Evolutionary conservation across 148 eudicot genomes (phyloP), one percentile per base, ranked within the genome.

Genomic region (Limonium bicolor): DNA sequence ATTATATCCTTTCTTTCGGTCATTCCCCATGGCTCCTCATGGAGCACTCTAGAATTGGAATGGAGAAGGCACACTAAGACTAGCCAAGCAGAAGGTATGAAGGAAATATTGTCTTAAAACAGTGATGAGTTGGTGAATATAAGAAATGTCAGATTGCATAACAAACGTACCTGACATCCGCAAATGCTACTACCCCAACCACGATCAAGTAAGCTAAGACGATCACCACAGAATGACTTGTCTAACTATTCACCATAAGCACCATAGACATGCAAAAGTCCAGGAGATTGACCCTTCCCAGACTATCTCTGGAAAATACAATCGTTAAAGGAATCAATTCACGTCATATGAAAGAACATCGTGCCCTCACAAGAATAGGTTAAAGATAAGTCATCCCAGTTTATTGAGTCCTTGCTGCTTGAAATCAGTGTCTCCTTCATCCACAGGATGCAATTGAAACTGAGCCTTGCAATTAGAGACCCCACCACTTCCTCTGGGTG

Each of bases 101-200:
- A n/a, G n/a, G n/a, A n/a, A n/a, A n/a, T n/a, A n/a, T n/a, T n/a
- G n/a, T n/a, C n/a, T n/a, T n/a, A n/a, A n/a, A 11, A 32, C 13
- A 30, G 10, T 2, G 5, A n/a, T n/a, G 1, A 12, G 5, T 22
- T 20, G 10, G 39, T 9, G 7, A 25, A 21, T 22, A 20, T 2
- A n/a, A 7, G 16, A 19, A 48, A 48, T 9, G 23, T 1, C 6
- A 48, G 35, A 7, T 11, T 13, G 18, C 9, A 34, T 14, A 14
- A 36, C 16, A 19, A 51, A 56, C 80, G 25, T 48, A 90, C 99
- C 99, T 85, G 42, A 90, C 99, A 78, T 90, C 99, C 50, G 99
- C 93, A 78, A 80, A 81, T 46, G 88, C 95, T 18, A 90, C 57
- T 36, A 81, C 74, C n/a, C 99, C 99, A 90, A 48, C 99, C 99